These are phyloP conservation scores for Eremothecium gossypii DNA, from an alignment of 1,139 yeast species.

Conservation along the genomic window DNA sequence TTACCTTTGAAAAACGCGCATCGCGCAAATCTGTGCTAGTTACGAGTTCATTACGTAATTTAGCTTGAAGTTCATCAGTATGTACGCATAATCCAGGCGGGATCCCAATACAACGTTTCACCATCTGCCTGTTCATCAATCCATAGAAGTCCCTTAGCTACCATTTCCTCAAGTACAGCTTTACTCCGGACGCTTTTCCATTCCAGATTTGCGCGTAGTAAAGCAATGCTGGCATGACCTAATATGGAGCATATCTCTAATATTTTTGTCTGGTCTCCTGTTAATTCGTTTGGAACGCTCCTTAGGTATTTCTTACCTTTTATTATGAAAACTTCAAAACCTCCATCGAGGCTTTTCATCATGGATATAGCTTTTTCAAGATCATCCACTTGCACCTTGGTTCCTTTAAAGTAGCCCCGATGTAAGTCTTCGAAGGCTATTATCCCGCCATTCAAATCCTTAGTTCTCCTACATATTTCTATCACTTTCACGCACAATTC, in stretches of 20 bases:
- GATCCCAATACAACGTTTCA: slow-evolving; percentile 58
- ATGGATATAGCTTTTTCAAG: slow-evolving; percentile 40
- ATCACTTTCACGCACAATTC: slow-evolving; percentile 65
- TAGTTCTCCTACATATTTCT: slow-evolving; percentile 63
- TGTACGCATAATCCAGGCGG: slow-evolving; percentile 36
- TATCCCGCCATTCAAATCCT: slow-evolving; percentile 73
- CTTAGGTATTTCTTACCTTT: slow-evolving; percentile 36
- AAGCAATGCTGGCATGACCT: slow-evolving; percentile 52
- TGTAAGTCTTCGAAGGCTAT: slow-evolving; percentile 54
- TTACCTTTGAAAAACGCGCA: no score
- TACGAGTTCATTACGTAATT: background rate
- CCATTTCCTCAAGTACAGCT: slow-evolving; percentile 67
- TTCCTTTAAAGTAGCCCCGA: slow-evolving; percentile 30
- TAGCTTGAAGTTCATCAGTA: background rate
- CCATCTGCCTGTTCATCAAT: slow-evolving; percentile 45
- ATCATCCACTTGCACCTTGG: slow-evolving; percentile 38
- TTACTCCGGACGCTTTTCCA: slow-evolving; percentile 63
- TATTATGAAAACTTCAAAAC: slow-evolving; percentile 37
- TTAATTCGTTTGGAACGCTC: slow-evolving; percentile 44
- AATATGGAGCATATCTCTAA: slow-evolving; percentile 69
- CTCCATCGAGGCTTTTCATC: slow-evolving; percentile 37
- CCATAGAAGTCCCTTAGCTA: slow-evolving; percentile 76
- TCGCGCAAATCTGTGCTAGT: no score
- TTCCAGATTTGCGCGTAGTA: slow-evolving; percentile 58
- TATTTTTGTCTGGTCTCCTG: slow-evolving; percentile 57